Percentiles rank a stretch among this genome's conserved stretches.
Evolutionary conservation across 768 basidiomycete species (phyloP).

Genomic region (Lentinula guzmanii): DNA sequence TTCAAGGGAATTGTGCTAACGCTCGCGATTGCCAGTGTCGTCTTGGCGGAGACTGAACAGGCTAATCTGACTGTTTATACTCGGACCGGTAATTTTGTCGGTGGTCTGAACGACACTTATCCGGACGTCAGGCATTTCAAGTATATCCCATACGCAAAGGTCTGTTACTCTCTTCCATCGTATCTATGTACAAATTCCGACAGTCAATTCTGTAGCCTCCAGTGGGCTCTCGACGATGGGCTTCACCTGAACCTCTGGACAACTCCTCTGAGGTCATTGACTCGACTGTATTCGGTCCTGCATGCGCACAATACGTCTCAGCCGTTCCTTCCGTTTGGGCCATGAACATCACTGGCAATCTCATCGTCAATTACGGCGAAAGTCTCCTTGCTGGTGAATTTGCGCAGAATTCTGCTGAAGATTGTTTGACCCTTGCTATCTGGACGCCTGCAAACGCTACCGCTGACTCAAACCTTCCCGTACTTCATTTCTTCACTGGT

Average conservation of each 20-base stretch:
- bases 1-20: background rate
- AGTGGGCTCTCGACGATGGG: slow-evolving; percentile 6
- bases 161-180: background rate
- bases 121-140: slow-evolving; percentile 9
- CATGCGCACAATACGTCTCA: slow-evolving; percentile 10
- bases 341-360: slow-evolving; percentile 7
- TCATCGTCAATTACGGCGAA: slow-evolving; percentile 10
- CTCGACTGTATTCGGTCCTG: slow-evolving; percentile 5
- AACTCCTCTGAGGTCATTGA: background rate
- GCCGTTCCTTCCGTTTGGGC: slow-evolving; percentile 8
- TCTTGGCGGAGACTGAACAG: background rate
- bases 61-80: slow-evolving; percentile 1
- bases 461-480: slow-evolving; percentile 9
- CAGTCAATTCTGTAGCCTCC: slow-evolving; percentile 5
- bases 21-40: background rate
- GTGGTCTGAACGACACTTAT: slow-evolving; percentile 6
- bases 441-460: slow-evolving; percentile 11
- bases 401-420: slow-evolving; percentile 7
- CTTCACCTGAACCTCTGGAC: slow-evolving; percentile 5
- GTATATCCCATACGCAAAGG: slow-evolving; percentile 8
- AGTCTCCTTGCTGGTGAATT: slow-evolving; percentile 4
- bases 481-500: slow-evolving; percentile 10
- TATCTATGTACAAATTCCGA: background rate
- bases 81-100: slow-evolving; percentile 6
- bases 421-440: slow-evolving; percentile 10